Conservation (phyloP, 2,329 filamentous ascomycete genomes). For the Tetracladium maxilliforme region DNA sequence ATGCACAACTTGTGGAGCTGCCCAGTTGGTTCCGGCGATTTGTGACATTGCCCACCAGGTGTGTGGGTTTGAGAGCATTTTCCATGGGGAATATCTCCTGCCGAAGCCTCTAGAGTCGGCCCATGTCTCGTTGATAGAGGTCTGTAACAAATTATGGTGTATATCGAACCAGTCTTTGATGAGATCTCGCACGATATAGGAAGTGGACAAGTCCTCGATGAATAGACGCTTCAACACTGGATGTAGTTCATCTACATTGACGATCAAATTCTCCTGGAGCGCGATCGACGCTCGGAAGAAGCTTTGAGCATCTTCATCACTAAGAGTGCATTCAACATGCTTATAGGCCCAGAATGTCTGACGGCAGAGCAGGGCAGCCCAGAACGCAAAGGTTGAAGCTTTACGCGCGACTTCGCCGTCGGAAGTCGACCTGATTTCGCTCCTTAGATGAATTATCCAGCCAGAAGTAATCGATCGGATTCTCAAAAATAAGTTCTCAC, state of each 20-base stretch:
- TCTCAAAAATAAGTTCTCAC: constrained; percentile 17
- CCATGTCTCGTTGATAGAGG: constrained; percentile 25
- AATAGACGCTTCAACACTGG: constrained; percentile 20
- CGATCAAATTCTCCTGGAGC: constrained; percentile 29
- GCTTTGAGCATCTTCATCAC: constrained; percentile 6
- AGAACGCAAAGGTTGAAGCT: constrained; percentile 29
- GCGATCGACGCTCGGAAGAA: constrained; percentile 24
- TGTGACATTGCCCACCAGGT: constrained; percentile 18
- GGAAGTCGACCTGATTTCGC: constrained; percentile 22
- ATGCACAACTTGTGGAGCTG: constrained; percentile 16
- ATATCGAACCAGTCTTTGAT: constrained; percentile 19
- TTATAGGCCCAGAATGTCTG: constrained; percentile 23
- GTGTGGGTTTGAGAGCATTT: constrained; percentile 9
- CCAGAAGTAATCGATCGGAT: constrained; percentile 25
- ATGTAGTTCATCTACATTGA: constrained; percentile 18
- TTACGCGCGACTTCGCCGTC: constrained; percentile 22
- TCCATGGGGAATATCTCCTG: constrained; percentile 7
- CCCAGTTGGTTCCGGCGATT: constrained; percentile 12
- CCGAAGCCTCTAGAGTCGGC: constrained; percentile 14
- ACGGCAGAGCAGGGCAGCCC: constrained; percentile 39
- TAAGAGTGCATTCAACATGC: constrained; percentile 1
- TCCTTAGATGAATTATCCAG: constrained; percentile 34
- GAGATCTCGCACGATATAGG: constrained; percentile 16
- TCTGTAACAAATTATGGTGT: constrained; percentile 12
- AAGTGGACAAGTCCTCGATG: constrained; percentile 29